phyloP scores from a whole-genome alignment of 2,329 filamentous ascomycete species.

The Fusarium tjaetaba region DNA sequence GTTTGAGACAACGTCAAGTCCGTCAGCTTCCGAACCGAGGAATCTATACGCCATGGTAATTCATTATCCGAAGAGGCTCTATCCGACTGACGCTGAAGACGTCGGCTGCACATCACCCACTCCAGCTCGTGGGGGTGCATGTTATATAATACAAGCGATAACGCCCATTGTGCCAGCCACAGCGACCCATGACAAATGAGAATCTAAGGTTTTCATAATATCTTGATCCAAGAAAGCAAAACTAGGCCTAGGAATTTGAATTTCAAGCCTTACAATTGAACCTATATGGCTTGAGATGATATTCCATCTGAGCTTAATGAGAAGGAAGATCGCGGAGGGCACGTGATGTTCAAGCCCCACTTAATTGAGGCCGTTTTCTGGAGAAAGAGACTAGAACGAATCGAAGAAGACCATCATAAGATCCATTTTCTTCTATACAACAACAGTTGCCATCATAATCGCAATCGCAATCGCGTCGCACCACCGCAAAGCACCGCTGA shows the following conservation, averaged over 20 bases:
- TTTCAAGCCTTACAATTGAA: not conserved
- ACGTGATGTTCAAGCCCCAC: not conserved
- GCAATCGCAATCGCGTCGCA: conserved; percentile 7
- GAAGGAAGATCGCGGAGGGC: not conserved
- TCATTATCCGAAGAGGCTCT: not conserved
- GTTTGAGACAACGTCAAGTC: not conserved
- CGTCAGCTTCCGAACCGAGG: not conserved
- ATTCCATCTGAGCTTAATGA: not conserved
- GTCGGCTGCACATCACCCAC: not conserved
- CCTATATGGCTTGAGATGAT: not conserved
- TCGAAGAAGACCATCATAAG: conserved; percentile 13
- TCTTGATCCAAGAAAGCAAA: not conserved
- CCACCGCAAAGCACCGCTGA: not conserved
- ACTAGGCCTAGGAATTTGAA: not conserved
- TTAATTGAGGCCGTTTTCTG: not conserved
- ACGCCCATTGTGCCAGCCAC: not conserved
- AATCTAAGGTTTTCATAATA: not conserved
- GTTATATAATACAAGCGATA: not conserved
- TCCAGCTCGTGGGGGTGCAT: not conserved
- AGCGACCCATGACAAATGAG: not conserved
- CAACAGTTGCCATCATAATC: conserved; percentile 9
- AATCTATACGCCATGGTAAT: not conserved
- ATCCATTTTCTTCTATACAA: conserved; percentile 31
- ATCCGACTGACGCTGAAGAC: not conserved
- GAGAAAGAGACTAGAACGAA: conserved; percentile 29